Percentiles rank a stretch among this genome's conserved stretches.
Evolutionary conservation across 345 rosid species (phyloP).

Genomic region (Gossypium sturtianum): DNA sequence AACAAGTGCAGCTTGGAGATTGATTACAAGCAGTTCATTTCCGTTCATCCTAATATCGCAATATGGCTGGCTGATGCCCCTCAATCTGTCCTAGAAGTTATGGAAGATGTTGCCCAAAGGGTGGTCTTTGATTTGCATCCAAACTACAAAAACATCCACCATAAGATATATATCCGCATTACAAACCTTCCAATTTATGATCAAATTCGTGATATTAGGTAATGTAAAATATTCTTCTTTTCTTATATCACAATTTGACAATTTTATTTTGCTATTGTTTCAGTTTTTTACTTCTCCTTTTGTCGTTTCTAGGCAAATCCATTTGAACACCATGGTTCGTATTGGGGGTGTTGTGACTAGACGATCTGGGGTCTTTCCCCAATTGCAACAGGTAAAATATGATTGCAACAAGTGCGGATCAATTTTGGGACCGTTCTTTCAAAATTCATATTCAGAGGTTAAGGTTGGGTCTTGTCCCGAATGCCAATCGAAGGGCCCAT

Average conservation of each 20-base stretch:
- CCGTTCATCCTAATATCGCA: conserved; percentile 88
- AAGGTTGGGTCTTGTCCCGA: conserved; percentile 98
- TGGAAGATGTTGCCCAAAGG: conserved; percentile 81
- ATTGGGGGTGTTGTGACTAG: conserved; percentile 98
- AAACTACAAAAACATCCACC: conserved; percentile 79
- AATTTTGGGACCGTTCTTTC: conserved; percentile 87
- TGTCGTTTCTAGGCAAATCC: conserved; percentile 68
- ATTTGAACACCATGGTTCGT: conserved; percentile 94
- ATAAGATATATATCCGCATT: conserved; percentile 77
- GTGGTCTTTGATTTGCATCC: conserved; percentile 87
- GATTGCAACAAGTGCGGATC: conserved; percentile 97
- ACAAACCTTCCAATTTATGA: conserved; percentile 89
- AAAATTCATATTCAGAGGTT: conserved; percentile 96
- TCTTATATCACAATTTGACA: background rate
- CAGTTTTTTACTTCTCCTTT: conserved; percentile 5
- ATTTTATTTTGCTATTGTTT: background rate
- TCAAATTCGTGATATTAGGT: conserved; percentile 94
- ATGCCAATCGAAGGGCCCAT: conserved; percentile 97
- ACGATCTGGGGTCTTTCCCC: conserved; percentile 97
- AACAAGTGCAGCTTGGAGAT: conserved; percentile 90
- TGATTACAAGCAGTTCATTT: conserved; percentile 85
- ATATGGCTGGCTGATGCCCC: conserved; percentile 99
- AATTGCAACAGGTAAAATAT: conserved; percentile 94
- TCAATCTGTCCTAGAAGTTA: conserved; percentile 91
- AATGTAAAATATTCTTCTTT: background rate